Evolutionary conservation across 192 early-diverging fungal genomes (phyloP).

Genomic region (Globomyces pollinis-pini): DNA sequence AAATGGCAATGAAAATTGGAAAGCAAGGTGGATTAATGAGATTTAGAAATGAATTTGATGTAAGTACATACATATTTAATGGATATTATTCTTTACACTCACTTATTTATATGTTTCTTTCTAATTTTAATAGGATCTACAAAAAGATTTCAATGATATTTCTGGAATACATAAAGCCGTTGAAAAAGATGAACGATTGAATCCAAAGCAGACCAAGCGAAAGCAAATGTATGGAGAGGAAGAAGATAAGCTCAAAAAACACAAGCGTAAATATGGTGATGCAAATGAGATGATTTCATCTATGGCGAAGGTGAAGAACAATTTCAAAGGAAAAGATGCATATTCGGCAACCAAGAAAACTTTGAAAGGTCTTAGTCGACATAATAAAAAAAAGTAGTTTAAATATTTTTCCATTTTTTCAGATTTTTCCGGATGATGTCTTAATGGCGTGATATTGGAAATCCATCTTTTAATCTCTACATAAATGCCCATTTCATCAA

Average conservation of each 20-base stretch:
- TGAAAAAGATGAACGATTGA: constrained; percentile 9
- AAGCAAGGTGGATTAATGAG: constrained; percentile 45
- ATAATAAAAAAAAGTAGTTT: no score
- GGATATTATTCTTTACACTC: background rate
- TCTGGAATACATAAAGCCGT: constrained; percentile 16
- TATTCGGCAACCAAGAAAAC: background rate
- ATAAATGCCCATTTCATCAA: no score
- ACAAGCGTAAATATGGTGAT: constrained; percentile 19
- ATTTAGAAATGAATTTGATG: constrained; percentile 81
- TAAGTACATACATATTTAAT: constrained; percentile 20
- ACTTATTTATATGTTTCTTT: background rate
- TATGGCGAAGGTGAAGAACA: background rate
- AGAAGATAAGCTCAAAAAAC: background rate
- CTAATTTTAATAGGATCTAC: background rate
- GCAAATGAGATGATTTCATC: constrained; percentile 14
- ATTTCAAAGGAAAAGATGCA: background rate
- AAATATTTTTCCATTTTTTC: no score
- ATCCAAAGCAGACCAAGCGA: constrained; percentile 4
- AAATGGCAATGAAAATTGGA: constrained; percentile 27
- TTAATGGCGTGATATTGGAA: no score
- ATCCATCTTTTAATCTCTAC: no score
- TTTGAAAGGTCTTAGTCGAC: constrained; percentile 1
- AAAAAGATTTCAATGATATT: constrained; percentile 20
- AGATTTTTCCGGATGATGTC: no score
- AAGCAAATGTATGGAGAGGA: constrained; percentile 6